Evolutionary conservation across 768 basidiomycete genomes (phyloP).

Genomic region (Tremella fuciformis): DNA sequence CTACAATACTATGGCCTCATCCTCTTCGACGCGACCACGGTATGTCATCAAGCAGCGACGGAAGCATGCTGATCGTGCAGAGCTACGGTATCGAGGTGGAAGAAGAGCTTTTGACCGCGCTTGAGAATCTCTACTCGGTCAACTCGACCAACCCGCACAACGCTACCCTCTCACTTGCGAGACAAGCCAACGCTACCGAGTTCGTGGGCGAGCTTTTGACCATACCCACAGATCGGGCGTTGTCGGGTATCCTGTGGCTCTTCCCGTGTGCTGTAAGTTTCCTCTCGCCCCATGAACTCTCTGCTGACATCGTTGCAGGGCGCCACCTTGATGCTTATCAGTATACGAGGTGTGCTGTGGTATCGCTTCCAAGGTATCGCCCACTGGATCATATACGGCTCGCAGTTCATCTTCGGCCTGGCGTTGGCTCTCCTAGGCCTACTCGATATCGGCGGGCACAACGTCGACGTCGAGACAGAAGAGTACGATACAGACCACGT

Average conservation of each 20-base stretch:
- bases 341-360: conserved; percentile 33
- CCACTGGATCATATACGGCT: conserved; percentile 23
- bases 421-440: conserved; percentile 25
- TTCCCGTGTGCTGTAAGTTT: conserved; percentile 36
- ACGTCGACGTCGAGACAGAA: conserved; percentile 13
- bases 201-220: conserved; percentile 22
- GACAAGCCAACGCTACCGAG: conserved; percentile 13
- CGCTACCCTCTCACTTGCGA: background rate
- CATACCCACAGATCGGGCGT: conserved; percentile 21
- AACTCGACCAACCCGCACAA: conserved; percentile 23
- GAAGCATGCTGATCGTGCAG: conserved; percentile 13
- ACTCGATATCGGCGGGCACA: conserved; percentile 34
- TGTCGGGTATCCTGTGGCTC: conserved; percentile 39
- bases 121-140: conserved; percentile 24
- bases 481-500: conserved; percentile 1
- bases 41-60: background rate
- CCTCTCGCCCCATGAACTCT: background rate
- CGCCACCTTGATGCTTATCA: conserved; percentile 17
- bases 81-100: conserved; percentile 33
- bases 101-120: conserved; percentile 13
- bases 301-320: conserved; percentile 14
- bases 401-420: conserved; percentile 20
- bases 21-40: conserved; percentile 11
- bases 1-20: conserved; percentile 38
- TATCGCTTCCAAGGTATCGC: conserved; percentile 14